phyloP scores from a whole-genome alignment of 2,329 filamentous ascomycete species.

The Lomentospora prolificans region DNA sequence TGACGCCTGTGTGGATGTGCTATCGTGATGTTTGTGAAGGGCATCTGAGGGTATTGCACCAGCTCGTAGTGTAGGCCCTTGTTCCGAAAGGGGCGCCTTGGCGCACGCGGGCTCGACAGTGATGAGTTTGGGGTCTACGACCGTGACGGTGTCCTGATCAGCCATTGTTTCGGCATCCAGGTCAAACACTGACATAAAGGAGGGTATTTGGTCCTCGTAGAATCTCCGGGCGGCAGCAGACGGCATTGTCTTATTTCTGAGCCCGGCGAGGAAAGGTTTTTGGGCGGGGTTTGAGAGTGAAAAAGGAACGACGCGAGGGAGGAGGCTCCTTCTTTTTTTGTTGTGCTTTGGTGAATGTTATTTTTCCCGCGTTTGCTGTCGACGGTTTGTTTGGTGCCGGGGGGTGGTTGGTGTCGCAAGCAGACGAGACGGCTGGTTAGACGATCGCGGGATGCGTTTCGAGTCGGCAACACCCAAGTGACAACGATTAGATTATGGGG shows the following conservation, averaged over 20 bases:
- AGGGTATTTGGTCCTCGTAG: slow-evolving; percentile 63
- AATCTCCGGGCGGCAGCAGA: slow-evolving; percentile 50
- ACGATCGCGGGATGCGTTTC: slow-evolving; percentile 6
- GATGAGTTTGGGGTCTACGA: slow-evolving; percentile 44
- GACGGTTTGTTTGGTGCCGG: neutral
- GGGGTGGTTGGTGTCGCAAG: slow-evolving; percentile 1
- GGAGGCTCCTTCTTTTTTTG: neutral
- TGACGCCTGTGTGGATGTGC: slow-evolving; percentile 66
- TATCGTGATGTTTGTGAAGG: slow-evolving; percentile 62
- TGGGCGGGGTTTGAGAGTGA: neutral
- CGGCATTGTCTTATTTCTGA: slow-evolving; percentile 41
- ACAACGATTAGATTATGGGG: slow-evolving; percentile 6
- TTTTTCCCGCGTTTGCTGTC: neutral
- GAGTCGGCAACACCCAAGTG: neutral
- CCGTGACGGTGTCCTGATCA: slow-evolving; percentile 41
- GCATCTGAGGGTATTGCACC: slow-evolving; percentile 33
- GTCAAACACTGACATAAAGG: slow-evolving; percentile 68
- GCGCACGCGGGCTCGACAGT: slow-evolving; percentile 29
- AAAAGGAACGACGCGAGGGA: neutral
- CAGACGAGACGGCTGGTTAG: slow-evolving; percentile 5
- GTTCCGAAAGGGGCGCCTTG: slow-evolving; percentile 19
- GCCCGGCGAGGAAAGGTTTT: neutral
- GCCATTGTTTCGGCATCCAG: slow-evolving; percentile 48
- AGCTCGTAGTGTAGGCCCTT: slow-evolving; percentile 28
- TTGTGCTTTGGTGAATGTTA: neutral